A percentile compares a stretch with the other conserved stretches of the same genome.
Evolutionary conservation across 257 asterid species (phyloP).

Genomic region (Nicotiana sylvestris): DNA sequence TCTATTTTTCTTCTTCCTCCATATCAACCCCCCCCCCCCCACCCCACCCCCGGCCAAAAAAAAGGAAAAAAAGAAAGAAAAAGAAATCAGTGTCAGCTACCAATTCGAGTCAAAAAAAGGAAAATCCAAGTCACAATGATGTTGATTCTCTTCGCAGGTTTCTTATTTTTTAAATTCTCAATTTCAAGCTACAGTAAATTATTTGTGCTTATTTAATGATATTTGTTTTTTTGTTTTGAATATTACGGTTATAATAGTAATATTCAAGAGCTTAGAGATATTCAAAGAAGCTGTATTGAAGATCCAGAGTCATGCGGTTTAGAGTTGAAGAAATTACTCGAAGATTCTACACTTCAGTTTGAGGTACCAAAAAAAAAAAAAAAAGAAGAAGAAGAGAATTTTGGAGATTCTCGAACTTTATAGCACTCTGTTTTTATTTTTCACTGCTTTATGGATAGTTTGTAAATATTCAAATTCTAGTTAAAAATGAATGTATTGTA

Average conservation of each 20-base stretch:
- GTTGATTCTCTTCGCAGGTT: conserved; percentile 23
- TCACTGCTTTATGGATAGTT: neutral
- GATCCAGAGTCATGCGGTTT: conserved; percentile 17
- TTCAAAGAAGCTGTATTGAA: conserved; percentile 7
- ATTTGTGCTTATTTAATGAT: neutral
- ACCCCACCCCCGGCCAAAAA: no score
- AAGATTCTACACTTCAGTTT: conserved; percentile 36
- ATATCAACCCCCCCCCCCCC: no score
- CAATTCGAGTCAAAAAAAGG: neutral
- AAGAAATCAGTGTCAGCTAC: no score
- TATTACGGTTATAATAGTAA: conserved; percentile 30
- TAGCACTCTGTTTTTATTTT: neutral
- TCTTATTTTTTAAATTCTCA: no score
- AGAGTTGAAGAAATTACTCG: conserved; percentile 35
- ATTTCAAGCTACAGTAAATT: neutral
- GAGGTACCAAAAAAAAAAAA: conserved; percentile 31
- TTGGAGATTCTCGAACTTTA: neutral
- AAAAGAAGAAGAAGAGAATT: neutral
- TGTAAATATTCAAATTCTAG: neutral
- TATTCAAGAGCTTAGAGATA: conserved; percentile 48
- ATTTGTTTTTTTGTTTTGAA: neutral
- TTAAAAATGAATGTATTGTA: neutral
- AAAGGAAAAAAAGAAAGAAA: no score
- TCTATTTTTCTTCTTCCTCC: no score
- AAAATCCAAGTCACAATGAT: neutral